Evolutionary conservation across 495 filamentous ascomycete genomes (phyloP), one percentile per base, ranked within the genome.

Genomic region (Pseudoneurospora amorphoporcata): DNA sequence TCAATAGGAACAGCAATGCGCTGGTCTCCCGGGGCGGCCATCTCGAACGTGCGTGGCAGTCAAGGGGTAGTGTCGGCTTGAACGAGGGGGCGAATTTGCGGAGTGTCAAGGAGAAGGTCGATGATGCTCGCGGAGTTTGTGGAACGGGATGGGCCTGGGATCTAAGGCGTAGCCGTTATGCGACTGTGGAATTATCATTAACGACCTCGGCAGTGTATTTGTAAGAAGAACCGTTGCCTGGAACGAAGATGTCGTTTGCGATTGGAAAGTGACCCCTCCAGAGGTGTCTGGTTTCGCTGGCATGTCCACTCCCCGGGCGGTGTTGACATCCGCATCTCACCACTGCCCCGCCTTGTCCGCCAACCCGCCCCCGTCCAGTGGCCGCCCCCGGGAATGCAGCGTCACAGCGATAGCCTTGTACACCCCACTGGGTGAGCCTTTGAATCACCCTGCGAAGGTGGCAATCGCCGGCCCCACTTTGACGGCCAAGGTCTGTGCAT

Each of bases 1-100:
- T 95, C 92, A 75, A 99, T 91, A 69, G 95, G 93, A 69, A 98
- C 96, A 74, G 81, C 82, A 72, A 88, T 87, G 65, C 87, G 83
- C 73, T 88, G 83, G 39, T 94, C 91, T 72, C 87, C 79, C 17
- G 91, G 91, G 73, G 90, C 87, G 69, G 92, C 90, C 92, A 95
- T 96, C 14, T 71, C 89, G 76, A 39, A 72, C 71, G 43, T 65
- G 53, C 29, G 53, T 35, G 53, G 53, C 53, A 29, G 53, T 65
- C 53, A 35, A 65, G 29, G 53, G 53, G 53, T 65, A 65, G 29
- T 65, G 29, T 35, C 53, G 53, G 29, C 53, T 65, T 65, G 53
- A 65, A 16, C 12, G 14, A 65, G 29, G 53, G 47, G 53, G 47
- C 47, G 14, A 65, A 65, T 35, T 65, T 35, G 29, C 53, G 14